These are phyloP conservation scores for Kodamaea alishanica DNA, from an alignment of 1,139 yeast species.

Conservation along the genomic window DNA sequence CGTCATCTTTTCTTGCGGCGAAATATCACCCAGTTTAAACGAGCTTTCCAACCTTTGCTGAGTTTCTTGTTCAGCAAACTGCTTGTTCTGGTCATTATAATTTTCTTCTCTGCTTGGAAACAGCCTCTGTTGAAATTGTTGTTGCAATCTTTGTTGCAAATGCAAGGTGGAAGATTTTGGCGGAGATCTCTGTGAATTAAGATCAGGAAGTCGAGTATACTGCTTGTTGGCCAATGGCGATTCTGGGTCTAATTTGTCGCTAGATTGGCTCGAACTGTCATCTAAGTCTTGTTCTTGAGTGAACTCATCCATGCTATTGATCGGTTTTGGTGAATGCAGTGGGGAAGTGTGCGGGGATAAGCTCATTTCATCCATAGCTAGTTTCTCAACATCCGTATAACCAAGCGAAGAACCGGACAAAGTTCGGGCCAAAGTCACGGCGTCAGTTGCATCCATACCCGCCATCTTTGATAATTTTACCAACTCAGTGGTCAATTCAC, in stretches of 20 bases:
- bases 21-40: too few relatives aligned
- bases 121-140: conserved; percentile 14
- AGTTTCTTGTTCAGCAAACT: too few relatives aligned
- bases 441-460: conserved; percentile 70
- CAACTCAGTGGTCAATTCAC: conserved; percentile 63
- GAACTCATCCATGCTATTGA: conserved; percentile 5
- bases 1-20: too few relatives aligned
- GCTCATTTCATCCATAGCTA: conserved; percentile 41
- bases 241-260: conserved; percentile 8
- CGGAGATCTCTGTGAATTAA: conserved; percentile 1
- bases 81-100: too few relatives aligned
- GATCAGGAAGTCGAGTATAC: not conserved
- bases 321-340: conserved; percentile 10
- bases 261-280: conserved; percentile 5
- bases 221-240: conserved; percentile 9
- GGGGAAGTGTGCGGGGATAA: conserved; percentile 16
- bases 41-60: too few relatives aligned
- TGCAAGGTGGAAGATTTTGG: conserved; percentile 14
- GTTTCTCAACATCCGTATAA: conserved; percentile 48
- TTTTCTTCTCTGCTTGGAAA: conserved; percentile 1
- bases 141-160: conserved; percentile 15
- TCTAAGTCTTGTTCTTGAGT: conserved; percentile 6
- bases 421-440: conserved; percentile 70
- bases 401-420: conserved; percentile 60
- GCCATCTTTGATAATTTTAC: conserved; percentile 65